Evolutionary conservation across 768 basidiomycete species (phyloP), one percentile per base, ranked within the genome.

Genomic region (Boletus speciosus): DNA sequence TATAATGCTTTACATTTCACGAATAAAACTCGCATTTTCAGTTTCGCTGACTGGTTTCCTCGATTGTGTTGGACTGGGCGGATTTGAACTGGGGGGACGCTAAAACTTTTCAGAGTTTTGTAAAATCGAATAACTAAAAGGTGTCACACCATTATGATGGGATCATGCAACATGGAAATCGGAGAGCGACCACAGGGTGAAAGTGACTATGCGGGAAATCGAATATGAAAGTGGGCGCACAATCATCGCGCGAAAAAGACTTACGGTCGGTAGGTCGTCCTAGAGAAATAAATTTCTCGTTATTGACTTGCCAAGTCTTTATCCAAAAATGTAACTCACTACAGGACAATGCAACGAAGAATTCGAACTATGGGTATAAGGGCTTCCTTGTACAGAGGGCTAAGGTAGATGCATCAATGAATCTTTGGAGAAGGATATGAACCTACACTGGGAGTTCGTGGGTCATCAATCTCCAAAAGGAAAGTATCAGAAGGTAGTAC

Each of bases 1-100:
- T 2, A 45, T 2, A 12, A 16, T 6, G 19, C 44, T 16, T 37
- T 35, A 61, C 64, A 66, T 61, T 48, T 58, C 55, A 4, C 11
- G 32, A 15, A 59, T 54, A 2, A 61, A 43, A 6, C 4, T 4
- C 31, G 5, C 32, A 35, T 52, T 29, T 51, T 55, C 61, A n/a
- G 54, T 34, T 42, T 49, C 49, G 15, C 5, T 47, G 8, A 1
- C 8, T 9, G 5, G 39, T 32, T 42, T 43, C n/a, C 31, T 38
- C 8, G 35, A 9, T 31, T 25, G 38, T 1, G 12, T 21, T n/a
- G 58, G 53, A 31, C 59, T 62, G 9, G 42, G 29, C 1, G 29
- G 29, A 29, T 29, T 9, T 9, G 29, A 29, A 29, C 2, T 29
- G 8, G 29, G 52, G 21, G 21, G 5, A n/a, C 11, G 29, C 60